Evolutionary conservation across 768 basidiomycete genomes (phyloP).

Genomic region (Tubosaeta sp.): DNA sequence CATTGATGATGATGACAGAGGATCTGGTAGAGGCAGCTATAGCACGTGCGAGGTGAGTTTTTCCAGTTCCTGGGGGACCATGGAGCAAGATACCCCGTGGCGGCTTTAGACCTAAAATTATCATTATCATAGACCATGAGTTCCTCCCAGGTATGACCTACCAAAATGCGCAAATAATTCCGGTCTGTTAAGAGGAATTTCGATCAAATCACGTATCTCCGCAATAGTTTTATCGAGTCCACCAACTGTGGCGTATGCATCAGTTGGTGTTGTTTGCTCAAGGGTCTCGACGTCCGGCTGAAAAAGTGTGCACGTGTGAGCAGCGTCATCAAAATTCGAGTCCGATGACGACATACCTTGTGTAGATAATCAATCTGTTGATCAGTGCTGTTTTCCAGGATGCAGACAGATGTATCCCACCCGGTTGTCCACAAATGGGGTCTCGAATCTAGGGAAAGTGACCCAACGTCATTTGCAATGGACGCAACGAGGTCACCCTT

Average conservation of each 20-base stretch:
- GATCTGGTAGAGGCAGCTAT: constrained; percentile 86
- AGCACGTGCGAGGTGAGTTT: constrained; percentile 93
- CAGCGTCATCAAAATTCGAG: constrained; percentile 5
- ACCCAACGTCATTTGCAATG: constrained; percentile 39
- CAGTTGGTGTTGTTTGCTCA: constrained; percentile 36
- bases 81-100: constrained; percentile 94
- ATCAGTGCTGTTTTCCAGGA: constrained; percentile 30
- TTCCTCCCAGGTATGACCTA: constrained; percentile 23
- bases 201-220: constrained; percentile 80
- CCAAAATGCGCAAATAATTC: constrained; percentile 77
- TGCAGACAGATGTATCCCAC: constrained; percentile 63
- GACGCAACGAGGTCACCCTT: constrained; percentile 22
- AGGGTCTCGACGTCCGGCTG: constrained; percentile 48
- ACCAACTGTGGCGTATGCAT: constrained; percentile 81
- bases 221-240: constrained; percentile 85
- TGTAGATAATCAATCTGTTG: constrained; percentile 28
- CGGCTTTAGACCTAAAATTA: constrained; percentile 76
- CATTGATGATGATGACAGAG: constrained; percentile 90
- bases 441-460: constrained; percentile 40
- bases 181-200: constrained; percentile 81
- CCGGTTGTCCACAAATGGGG: constrained; percentile 54
- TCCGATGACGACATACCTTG: constrained; percentile 28
- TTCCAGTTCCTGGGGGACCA: constrained; percentile 96
- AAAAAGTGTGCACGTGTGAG: constrained; percentile 13
- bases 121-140: background rate